Base-by-base conservation (phyloP, 2,329 filamentous ascomycete genomes). In the Teratosphaeria pseudoeucalypti region DNA sequence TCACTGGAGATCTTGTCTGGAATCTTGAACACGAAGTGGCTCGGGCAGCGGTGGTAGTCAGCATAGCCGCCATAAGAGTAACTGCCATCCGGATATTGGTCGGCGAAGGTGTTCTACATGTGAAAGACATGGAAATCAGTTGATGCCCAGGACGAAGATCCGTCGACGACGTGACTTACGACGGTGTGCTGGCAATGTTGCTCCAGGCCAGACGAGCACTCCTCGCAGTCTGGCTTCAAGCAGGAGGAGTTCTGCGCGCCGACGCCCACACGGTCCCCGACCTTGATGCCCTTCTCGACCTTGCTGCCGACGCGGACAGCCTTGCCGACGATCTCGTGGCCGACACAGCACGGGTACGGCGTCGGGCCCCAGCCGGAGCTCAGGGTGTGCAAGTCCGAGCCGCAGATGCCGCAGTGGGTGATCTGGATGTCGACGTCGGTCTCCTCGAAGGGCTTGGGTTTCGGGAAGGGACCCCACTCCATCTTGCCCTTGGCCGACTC, bases 1-100 rank as follows among this genome's bases (percentile, higher is more conserved):
- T 76, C 78, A 34, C 75, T 78, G 1, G 73, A 66, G 32, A 85
- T 62, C 0, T 62, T 69, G 14, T 79, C 76, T 0, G 83, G 83
- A 60, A 85, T 84, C 67, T 75, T 78, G 66, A 84, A 74, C 0
- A 79, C 79, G 64, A 89, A 91, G 65, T 82, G 80, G 4, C 57
- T 61, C 9, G 65, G 64, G 11, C 62, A 62, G 23, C 85, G 78
- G 68, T 79, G 79, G 61, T 81, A 78, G 57, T 78, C 74, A 6
- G 81, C 81, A 64, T 83, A 85, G 0, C 77, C 88, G 2, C 89
- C 89, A 66, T 88, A 87, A 1, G 82, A 81, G 70, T 82, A 62
- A 1, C 56, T 57, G 47, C 67, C 67, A 54, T 69, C 66, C 3
- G 67, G 68, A 58, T 68, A 72, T 23, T 63, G 64, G 57, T 61